Percentiles rank a stretch among this genome's conserved stretches.
Evolutionary conservation across 768 basidiomycete genomes (phyloP).

Genomic region (Termitomyces heimii): DNA sequence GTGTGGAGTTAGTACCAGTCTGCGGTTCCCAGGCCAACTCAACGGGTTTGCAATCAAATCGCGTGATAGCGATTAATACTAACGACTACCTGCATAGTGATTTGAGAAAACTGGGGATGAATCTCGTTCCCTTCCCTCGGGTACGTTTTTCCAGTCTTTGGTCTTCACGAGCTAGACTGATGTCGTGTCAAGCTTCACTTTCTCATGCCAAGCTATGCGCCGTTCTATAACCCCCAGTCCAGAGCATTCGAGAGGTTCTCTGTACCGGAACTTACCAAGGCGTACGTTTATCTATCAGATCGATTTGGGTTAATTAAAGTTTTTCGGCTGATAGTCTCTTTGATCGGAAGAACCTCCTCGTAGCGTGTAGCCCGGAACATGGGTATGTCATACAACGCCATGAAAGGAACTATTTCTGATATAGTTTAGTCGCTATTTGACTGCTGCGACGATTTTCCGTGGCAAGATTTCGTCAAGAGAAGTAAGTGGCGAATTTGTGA

Average conservation of each 20-base stretch:
- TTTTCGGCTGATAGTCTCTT: conserved; percentile 55
- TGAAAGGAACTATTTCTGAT: not conserved
- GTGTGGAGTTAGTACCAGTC: conserved; percentile 89
- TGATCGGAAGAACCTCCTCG: conserved; percentile 73
- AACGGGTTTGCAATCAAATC: conserved; percentile 58
- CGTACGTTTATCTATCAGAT: conserved; percentile 36
- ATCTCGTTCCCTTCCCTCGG: conserved; percentile 94
- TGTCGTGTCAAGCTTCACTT: conserved; percentile 72
- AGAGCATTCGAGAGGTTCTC: conserved; percentile 54
- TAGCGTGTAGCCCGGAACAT: conserved; percentile 75
- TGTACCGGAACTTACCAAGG: conserved; percentile 65
- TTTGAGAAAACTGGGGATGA: conserved; percentile 86
- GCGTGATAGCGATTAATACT: not conserved
- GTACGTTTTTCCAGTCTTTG: conserved; percentile 28
- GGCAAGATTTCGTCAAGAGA: conserved; percentile 78
- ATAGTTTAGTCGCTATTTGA: conserved; percentile 38
- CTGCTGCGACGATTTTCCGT: conserved; percentile 84
- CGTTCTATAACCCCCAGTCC: conserved; percentile 68
- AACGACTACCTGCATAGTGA: conserved; percentile 40
- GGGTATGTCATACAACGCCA: conserved; percentile 39
- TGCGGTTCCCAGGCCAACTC: conserved; percentile 91
- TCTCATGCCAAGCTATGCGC: conserved; percentile 93
- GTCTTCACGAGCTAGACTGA: not conserved
- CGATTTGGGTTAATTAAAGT: not conserved
- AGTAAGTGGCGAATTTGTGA: conserved; percentile 37